phyloP scores from a whole-genome alignment of 495 filamentous ascomycete species.

The Neurospora hispaniola region DNA sequence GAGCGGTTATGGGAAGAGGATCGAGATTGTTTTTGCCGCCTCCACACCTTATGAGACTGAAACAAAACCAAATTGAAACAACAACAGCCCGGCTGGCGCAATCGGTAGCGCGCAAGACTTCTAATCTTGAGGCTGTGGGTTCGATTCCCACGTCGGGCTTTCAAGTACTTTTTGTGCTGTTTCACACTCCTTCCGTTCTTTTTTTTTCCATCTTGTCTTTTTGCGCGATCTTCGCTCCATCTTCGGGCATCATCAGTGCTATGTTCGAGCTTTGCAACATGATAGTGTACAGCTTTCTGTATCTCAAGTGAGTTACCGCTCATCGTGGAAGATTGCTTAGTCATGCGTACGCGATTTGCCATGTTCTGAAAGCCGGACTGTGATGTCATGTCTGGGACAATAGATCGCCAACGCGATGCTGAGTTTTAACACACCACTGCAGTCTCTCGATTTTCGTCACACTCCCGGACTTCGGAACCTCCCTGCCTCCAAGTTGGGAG shows the following conservation, averaged over 20 bases:
- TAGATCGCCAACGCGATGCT: too few species aligned
- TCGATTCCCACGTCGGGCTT: not conserved
- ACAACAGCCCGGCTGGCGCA: not conserved
- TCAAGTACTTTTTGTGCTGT: rapidly evolving
- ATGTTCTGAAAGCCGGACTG: not conserved
- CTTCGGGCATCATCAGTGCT: not conserved
- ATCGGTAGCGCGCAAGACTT: not conserved
- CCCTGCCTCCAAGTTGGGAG: not conserved
- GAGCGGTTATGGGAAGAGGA: not conserved
- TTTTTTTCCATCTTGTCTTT: not conserved
- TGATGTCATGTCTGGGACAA: not conserved
- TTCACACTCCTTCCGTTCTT: not conserved
- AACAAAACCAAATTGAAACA: not conserved
- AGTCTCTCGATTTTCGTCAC: not conserved
- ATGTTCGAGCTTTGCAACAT: not conserved
- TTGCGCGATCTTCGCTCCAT: not conserved
- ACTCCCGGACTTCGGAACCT: not conserved
- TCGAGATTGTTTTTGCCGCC: not conserved
- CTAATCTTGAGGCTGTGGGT: not conserved
- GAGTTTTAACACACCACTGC: too few species aligned
- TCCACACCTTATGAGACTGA: not conserved
- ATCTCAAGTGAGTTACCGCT: not conserved
- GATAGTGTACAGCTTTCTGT: not conserved
- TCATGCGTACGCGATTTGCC: not conserved
- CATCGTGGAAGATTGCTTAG: not conserved